A percentile compares a stretch with the other conserved stretches of the same genome.
Evolutionary conservation across 257 asterid species (phyloP).

Genomic region (Gardenia jasminoides): DNA sequence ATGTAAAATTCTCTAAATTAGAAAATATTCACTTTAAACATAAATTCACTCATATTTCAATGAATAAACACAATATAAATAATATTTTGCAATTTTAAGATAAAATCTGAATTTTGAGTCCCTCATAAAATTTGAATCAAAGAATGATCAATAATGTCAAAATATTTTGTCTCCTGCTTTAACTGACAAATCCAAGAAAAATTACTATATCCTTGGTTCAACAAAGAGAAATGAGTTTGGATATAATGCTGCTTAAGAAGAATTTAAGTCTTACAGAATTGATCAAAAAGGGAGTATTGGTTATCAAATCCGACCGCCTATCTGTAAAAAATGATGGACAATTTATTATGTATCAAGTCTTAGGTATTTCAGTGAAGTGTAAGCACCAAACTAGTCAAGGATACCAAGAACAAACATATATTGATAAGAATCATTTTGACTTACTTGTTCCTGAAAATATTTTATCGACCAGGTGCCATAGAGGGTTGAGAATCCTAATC

Average conservation of each 20-base stretch:
- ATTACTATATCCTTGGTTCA: too few relatives aligned
- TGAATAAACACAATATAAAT: too few relatives aligned
- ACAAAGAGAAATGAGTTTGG: conserved; percentile 5
- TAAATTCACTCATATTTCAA: too few relatives aligned
- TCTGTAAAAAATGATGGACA: not conserved
- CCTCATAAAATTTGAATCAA: too few relatives aligned
- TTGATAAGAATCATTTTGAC: not conserved
- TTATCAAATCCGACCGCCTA: not conserved
- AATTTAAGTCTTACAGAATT: not conserved
- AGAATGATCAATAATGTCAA: not conserved
- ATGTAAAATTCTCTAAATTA: too few relatives aligned
- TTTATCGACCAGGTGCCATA: not conserved
- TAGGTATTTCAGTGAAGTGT: not conserved
- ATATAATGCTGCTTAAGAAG: not conserved
- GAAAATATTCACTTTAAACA: too few relatives aligned
- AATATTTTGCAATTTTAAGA: too few relatives aligned
- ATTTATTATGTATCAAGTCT: not conserved
- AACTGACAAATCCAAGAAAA: not conserved
- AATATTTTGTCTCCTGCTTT: not conserved
- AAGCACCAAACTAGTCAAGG: not conserved
- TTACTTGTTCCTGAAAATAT: too few relatives aligned
- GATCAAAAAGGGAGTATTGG: not conserved
- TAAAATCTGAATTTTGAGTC: too few relatives aligned
- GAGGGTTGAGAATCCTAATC: too few relatives aligned
- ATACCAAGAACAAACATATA: not conserved